Conservation (phyloP, 1,284 basidiomycete genomes). For the Sporisorium sorghi region DNA sequence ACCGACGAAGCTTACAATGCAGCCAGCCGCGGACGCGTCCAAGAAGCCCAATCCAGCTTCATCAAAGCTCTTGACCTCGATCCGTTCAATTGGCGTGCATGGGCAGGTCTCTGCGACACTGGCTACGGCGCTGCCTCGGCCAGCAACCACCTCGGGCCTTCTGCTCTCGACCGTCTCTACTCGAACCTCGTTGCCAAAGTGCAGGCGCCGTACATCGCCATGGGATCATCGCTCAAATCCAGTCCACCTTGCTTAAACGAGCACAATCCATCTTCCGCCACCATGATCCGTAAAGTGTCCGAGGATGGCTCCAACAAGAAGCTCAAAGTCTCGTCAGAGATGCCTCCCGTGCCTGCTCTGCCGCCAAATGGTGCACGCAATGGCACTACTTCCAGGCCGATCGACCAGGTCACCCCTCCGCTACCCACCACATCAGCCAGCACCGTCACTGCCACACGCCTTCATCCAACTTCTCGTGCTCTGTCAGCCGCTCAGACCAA, state of each 20-base stretch:
- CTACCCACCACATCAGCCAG: conserved; percentile 38
- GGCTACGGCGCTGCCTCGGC: conserved; percentile 30
- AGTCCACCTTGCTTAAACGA: conserved; percentile 17
- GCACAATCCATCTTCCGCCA: conserved; percentile 7
- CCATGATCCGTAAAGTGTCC: conserved; percentile 41
- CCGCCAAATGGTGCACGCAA: conserved; percentile 8
- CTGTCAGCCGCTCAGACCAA: conserved; percentile 39
- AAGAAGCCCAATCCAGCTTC: conserved; percentile 49
- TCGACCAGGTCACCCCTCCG: conserved; percentile 28
- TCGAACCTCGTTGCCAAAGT: conserved; percentile 16
- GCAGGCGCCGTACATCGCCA: conserved; percentile 20
- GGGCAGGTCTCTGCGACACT: conserved; percentile 60
- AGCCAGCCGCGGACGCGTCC: conserved; percentile 39
- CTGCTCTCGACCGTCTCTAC: conserved; percentile 33
- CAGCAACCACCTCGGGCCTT: conserved; percentile 11
- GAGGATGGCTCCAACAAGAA: conserved; percentile 51
- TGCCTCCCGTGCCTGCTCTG: conserved; percentile 26
- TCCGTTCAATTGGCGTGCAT: conserved; percentile 63
- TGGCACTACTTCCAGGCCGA: conserved; percentile 16
- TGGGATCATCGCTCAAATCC: conserved; percentile 20
- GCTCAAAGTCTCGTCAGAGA: conserved; percentile 38
- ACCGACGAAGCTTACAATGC: conserved; percentile 54
- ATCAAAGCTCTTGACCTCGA: conserved; percentile 46
- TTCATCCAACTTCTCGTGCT: conserved; percentile 41
- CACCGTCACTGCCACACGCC: conserved; percentile 34